These are phyloP conservation scores for Saussurea involucrata DNA, from an alignment of 129 eudicot genomes.

Conservation along the genomic window DNA sequence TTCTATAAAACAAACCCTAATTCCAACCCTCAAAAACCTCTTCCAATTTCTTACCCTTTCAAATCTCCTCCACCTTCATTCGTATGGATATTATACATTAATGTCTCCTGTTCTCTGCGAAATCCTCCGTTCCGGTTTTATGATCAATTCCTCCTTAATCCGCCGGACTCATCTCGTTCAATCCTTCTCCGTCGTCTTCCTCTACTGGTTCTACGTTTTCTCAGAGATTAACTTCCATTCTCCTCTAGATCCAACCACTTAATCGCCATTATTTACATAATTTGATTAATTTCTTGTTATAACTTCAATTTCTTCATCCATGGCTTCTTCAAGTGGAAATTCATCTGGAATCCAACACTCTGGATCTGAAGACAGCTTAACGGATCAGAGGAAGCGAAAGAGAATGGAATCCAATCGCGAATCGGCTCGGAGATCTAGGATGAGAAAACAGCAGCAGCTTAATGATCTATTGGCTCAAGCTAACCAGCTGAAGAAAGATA, in stretches of 20 bases:
- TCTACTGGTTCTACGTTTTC: conserved; percentile 93
- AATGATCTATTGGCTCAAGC: conserved; percentile 57
- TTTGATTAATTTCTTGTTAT: not conserved
- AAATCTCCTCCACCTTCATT: not conserved
- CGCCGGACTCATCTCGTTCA: conserved; percentile 88
- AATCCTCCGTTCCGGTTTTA: conserved; percentile 73
- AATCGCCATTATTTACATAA: not conserved
- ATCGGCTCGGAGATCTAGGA: conserved; percentile 81
- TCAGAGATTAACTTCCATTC: conserved; percentile 36
- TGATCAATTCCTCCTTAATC: conserved; percentile 61
- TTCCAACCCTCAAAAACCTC: conserved; percentile 16
- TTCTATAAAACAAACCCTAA: conserved; percentile 24
- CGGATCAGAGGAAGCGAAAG: conserved; percentile 75
- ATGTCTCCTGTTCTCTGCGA: conserved; percentile 91
- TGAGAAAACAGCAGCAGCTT: conserved; percentile 71
- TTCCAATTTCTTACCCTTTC: not conserved
- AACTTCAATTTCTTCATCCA: not conserved
- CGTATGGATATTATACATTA: conserved; percentile 39
- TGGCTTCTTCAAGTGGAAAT: conserved; percentile 71
- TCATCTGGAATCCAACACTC: conserved; percentile 44
- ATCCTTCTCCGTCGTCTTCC: conserved; percentile 90
- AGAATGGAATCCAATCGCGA: conserved; percentile 89
- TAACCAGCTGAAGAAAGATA: conserved; percentile 44
- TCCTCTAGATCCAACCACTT: conserved; percentile 11
- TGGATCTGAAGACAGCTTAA: conserved; percentile 50